Percentiles rank a stretch among this genome's conserved stretches.
These are phyloP conservation scores for Neonectria coccinea DNA, from an alignment of 2,329 filamentous ascomycete genomes.

Conservation along the genomic window DNA sequence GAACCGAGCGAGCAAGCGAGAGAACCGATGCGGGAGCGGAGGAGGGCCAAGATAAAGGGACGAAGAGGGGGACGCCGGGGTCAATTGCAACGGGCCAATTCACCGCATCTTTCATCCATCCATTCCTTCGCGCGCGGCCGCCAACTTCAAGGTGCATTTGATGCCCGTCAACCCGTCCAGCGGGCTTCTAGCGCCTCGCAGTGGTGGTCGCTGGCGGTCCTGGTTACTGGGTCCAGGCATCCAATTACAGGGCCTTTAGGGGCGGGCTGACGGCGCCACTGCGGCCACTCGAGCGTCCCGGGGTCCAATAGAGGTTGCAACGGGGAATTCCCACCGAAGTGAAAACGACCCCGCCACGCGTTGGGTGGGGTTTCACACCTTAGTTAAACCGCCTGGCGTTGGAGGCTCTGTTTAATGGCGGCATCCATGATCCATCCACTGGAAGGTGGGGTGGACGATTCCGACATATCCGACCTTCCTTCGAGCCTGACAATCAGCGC, in stretches of 20 bases:
- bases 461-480: background rate
- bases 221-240: constrained; percentile 4
- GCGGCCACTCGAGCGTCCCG: background rate
- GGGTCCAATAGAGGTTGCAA: background rate
- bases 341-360: background rate
- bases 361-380: constrained; percentile 5
- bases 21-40: constrained; percentile 1
- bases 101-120: constrained; percentile 39
- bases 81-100: constrained; percentile 35
- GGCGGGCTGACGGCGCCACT: background rate
- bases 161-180: background rate
- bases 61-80: constrained; percentile 4
- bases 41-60: constrained; percentile 10
- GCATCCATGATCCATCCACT: background rate
- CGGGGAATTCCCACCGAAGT: background rate
- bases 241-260: constrained; percentile 13
- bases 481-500: background rate
- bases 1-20: background rate
- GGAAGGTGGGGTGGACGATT: background rate
- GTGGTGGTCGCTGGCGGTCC: constrained; percentile 20
- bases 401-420: constrained; percentile 4
- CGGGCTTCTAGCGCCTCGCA: constrained; percentile 1
- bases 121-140: constrained; percentile 4
- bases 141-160: background rate
- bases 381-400: background rate